phyloP scores from a whole-genome alignment of 306 rosid genomes.

The Citrullus amarus region DNA sequence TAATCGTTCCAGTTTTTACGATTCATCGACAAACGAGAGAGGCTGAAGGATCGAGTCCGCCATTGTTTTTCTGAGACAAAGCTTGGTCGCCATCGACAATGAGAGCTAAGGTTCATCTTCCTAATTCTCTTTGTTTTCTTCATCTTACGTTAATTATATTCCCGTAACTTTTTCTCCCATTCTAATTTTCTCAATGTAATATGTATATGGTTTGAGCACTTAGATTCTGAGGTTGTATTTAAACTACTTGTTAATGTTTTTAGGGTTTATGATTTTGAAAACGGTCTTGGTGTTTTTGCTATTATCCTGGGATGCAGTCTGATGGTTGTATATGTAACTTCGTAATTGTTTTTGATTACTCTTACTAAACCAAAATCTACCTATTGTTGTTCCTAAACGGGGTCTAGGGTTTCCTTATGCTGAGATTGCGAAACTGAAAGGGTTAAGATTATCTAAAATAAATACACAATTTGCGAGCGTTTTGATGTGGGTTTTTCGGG shows the following conservation, averaged over 20 bases:
- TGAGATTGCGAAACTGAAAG: background rate
- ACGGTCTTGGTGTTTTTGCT: background rate
- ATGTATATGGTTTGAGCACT: background rate
- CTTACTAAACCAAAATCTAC: background rate
- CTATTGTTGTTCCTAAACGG: background rate
- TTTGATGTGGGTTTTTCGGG: background rate
- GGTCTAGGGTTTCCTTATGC: background rate
- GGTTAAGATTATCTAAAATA: background rate
- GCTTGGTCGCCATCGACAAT: background rate
- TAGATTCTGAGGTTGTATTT: background rate
- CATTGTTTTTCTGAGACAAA: background rate
- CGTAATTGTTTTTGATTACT: background rate
- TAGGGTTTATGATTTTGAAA: background rate
- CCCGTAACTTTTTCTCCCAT: background rate
- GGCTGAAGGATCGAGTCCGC: background rate
- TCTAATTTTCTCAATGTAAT: background rate
- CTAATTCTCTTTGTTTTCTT: background rate
- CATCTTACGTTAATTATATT: background rate
- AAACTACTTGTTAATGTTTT: background rate
- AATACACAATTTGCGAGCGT: too few relatives aligned
- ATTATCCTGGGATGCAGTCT: background rate
- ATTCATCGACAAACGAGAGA: background rate
- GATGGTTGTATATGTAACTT: background rate
- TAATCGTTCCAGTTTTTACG: background rate
- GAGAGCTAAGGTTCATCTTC: slow-evolving; percentile 9